Conservation (phyloP, 2,329 filamentous ascomycete species). For the Cladosporium sp. region DNA sequence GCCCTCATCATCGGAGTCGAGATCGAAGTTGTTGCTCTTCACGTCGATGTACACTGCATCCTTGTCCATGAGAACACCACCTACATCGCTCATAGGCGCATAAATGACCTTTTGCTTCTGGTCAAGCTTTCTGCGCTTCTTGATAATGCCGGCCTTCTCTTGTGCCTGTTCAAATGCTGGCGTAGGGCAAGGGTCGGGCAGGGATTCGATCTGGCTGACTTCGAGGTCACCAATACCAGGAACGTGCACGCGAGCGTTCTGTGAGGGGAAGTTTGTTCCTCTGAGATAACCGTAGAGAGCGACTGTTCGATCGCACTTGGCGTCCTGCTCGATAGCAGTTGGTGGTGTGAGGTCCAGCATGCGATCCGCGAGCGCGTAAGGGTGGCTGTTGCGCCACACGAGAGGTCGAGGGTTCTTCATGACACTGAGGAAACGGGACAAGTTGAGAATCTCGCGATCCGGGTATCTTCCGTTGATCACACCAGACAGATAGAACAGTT, state of each 20-base stretch:
- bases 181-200: slow-evolving; percentile 94
- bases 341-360: slow-evolving; percentile 95
- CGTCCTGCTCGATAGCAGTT: slow-evolving; percentile 82
- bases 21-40: slow-evolving; percentile 70
- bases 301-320: slow-evolving; percentile 86
- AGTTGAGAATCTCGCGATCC: slow-evolving; percentile 91
- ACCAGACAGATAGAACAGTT: slow-evolving; percentile 94
- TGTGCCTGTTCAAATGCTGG: slow-evolving; percentile 85
- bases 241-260: slow-evolving; percentile 85
- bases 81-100: slow-evolving; percentile 97
- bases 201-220: slow-evolving; percentile 76
- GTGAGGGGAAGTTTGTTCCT: slow-evolving; percentile 87
- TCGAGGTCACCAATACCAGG: slow-evolving; percentile 89
- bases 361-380: slow-evolving; percentile 89
- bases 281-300: slow-evolving; percentile 91
- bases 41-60: slow-evolving; percentile 90
- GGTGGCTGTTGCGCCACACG: slow-evolving; percentile 94
- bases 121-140: slow-evolving; percentile 74
- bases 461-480: slow-evolving; percentile 97
- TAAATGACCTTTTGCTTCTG: slow-evolving; percentile 97
- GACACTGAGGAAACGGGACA: slow-evolving; percentile 91
- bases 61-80: slow-evolving; percentile 92
- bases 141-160: slow-evolving; percentile 81
- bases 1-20: slow-evolving; percentile 59
- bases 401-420: slow-evolving; percentile 99